Percentiles rank a stretch among this genome's conserved stretches.
These are phyloP conservation scores for Spathaspora gorwiae DNA, from an alignment of 805 yeast genomes.

Conservation along the genomic window DNA sequence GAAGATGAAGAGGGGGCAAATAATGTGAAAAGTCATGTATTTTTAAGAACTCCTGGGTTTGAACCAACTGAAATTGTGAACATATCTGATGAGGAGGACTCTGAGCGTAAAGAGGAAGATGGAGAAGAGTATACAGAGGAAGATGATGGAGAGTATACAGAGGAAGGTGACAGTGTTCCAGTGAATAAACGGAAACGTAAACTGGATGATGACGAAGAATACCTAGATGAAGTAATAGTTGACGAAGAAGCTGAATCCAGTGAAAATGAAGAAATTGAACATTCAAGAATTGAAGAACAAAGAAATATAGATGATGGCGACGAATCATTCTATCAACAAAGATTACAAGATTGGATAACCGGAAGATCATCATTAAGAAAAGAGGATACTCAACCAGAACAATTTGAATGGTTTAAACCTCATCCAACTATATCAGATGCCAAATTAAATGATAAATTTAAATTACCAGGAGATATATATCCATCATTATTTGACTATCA, in stretches of 20 bases:
- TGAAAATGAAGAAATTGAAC: conserved; percentile 7
- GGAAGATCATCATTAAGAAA: conserved; percentile 45
- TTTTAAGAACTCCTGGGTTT: conserved; percentile 50
- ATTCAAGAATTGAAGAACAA: conserved; percentile 9
- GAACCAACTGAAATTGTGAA: conserved; percentile 7
- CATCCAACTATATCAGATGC: conserved; percentile 81
- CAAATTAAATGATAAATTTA: conserved; percentile 60
- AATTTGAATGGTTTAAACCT: conserved; percentile 65
- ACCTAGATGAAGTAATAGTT: conserved; percentile 3
- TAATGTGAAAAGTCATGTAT: conserved; percentile 32
- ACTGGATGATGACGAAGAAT: conserved; percentile 12
- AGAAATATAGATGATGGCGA: conserved; percentile 77
- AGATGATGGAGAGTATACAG: conserved; percentile 13
- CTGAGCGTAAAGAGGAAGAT: conserved; percentile 10
- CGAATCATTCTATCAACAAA: conserved; percentile 53
- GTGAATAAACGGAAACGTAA: conserved; percentile 2
- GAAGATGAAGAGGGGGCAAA: conserved; percentile 15
- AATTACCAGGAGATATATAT: conserved; percentile 86
- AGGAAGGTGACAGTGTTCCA: conserved; percentile 13
- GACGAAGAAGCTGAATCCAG: conserved; percentile 1
- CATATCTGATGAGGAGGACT: conserved; percentile 9
- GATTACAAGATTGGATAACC: conserved; percentile 58
- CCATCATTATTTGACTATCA: conserved; percentile 88
- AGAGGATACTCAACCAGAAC: conserved; percentile 8
- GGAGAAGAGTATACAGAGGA: conserved; percentile 16